A percentile compares a stretch with the other conserved stretches of the same genome.
Evolutionary conservation across 768 basidiomycete species (phyloP).

Genomic region (Leccinum incarnatum): DNA sequence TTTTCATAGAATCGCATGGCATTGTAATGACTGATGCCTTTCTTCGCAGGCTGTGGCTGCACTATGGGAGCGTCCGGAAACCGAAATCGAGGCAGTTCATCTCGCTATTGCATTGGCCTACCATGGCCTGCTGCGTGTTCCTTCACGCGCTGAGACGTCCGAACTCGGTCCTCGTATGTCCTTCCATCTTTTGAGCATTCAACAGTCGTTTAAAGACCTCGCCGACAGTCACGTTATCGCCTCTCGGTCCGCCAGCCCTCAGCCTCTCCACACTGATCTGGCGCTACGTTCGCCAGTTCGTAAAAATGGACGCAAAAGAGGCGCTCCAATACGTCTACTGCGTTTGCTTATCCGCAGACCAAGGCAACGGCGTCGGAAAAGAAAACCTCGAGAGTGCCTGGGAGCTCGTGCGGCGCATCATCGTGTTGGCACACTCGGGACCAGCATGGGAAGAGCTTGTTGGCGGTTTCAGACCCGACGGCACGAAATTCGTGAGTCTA

Average conservation of each 20-base stretch:
- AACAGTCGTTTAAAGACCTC: neutral
- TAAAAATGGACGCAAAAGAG: slow-evolving; percentile 88
- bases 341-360: slow-evolving; percentile 74
- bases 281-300: slow-evolving; percentile 91
- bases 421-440: slow-evolving; percentile 74
- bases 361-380: slow-evolving; percentile 65
- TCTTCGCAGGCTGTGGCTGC: slow-evolving; percentile 77
- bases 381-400: slow-evolving; percentile 82
- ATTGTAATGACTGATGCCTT: neutral
- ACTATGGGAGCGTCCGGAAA: slow-evolving; percentile 81
- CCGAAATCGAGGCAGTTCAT: slow-evolving; percentile 93
- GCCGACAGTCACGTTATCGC: slow-evolving; percentile 61
- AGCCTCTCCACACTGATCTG: slow-evolving; percentile 84
- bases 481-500: slow-evolving; percentile 76
- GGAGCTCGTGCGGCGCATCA: slow-evolving; percentile 76
- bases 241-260: slow-evolving; percentile 66
- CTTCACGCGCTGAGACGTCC: slow-evolving; percentile 75
- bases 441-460: slow-evolving; percentile 91
- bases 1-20: neutral
- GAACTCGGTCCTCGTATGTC: slow-evolving; percentile 79
- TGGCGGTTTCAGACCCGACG: slow-evolving; percentile 88
- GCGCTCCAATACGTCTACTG: slow-evolving; percentile 95
- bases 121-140: slow-evolving; percentile 86
- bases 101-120: slow-evolving; percentile 89
- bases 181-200: neutral